A percentile compares a stretch with the other conserved stretches of the same genome.
phyloP scores from a whole-genome alignment of 345 rosid genomes.

The Citrus australasica region DNA sequence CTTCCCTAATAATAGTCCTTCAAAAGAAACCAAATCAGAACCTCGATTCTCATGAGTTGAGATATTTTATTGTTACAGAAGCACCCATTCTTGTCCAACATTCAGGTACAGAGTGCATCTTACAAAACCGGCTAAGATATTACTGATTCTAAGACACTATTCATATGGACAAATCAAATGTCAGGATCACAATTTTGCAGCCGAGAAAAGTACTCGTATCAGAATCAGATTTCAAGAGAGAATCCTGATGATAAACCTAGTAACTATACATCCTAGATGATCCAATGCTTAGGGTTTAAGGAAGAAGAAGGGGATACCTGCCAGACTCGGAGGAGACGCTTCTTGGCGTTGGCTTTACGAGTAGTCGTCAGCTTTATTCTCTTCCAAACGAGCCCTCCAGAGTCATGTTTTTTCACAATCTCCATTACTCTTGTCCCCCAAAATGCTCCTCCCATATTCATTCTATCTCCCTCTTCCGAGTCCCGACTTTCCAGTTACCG shows the following conservation, averaged over 20 bases:
- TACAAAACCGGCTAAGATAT: neutral
- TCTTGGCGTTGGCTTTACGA: slow-evolving; percentile 95
- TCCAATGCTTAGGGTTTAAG: neutral
- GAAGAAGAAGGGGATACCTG: slow-evolving; percentile 44
- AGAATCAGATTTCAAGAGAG: neutral
- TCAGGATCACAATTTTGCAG: neutral
- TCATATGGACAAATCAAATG: neutral
- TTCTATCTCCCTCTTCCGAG: slow-evolving; percentile 23
- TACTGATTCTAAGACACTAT: neutral
- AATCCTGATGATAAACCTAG: neutral
- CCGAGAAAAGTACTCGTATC: no score
- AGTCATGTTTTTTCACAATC: slow-evolving; percentile 92
- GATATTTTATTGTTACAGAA: neutral
- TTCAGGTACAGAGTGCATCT: neutral
- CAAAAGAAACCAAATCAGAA: neutral
- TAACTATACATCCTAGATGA: neutral
- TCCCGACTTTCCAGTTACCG: neutral
- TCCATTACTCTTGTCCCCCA: slow-evolving; percentile 88
- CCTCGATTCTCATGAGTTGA: neutral
- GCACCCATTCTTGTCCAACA: neutral
- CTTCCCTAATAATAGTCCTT: neutral
- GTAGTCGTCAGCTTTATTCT: slow-evolving; percentile 88
- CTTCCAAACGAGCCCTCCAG: slow-evolving; percentile 94
- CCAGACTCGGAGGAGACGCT: slow-evolving; percentile 93
- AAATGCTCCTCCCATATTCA: slow-evolving; percentile 47